Evolutionary conservation across 805 yeast species (phyloP), one percentile per base, ranked within the genome.

Genomic region (Blastobotrys robertii): DNA sequence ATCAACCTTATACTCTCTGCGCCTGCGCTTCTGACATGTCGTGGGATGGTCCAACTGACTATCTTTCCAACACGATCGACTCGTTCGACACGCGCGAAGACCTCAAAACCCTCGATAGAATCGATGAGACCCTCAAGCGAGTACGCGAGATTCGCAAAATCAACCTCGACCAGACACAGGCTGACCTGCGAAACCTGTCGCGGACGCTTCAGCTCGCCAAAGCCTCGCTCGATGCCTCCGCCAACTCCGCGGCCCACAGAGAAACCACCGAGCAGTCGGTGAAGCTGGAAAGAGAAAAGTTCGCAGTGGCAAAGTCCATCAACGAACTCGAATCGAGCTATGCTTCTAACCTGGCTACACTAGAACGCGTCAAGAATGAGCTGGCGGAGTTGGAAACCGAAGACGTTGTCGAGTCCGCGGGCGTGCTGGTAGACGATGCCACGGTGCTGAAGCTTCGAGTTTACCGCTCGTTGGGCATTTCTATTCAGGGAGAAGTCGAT

Each of bases 231-330:
- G 54, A 46, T 1, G 38, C 40, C 3, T 38, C 45, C 6, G 38
- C 41, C 10, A 46, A 43, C 8, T 50, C 57, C 1, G 37, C 37
- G 6, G 35, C 43, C 22, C 43, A 41, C 30, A 36, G 30, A 8
- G 50, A 49, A 30, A 36, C 44, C 12, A 14, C 49, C 3, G 45
- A 48, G 32, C 47, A 43, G 13, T 32, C 53, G 4, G 39, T 37
- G 12, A 45, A 51, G 35, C 46, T 56, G 25, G 60, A 56, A 30
- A 46, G 49, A 11, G 56, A 56, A 15, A 56, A 56, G 44, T 50
- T 54, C 34, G n/a, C 48, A 8, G 42, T 53, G n/a, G 60, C 56
- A 5, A 53, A 55, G 38, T 35, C 53, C 6, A 50, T 56, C 16
- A 56, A 55, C 35, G 60, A 56, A 28, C 48, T 56, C 29, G 60